These are phyloP conservation scores for Leucosporidium yakuticum DNA, from an alignment of 768 basidiomycete genomes.

Conservation along the genomic window DNA sequence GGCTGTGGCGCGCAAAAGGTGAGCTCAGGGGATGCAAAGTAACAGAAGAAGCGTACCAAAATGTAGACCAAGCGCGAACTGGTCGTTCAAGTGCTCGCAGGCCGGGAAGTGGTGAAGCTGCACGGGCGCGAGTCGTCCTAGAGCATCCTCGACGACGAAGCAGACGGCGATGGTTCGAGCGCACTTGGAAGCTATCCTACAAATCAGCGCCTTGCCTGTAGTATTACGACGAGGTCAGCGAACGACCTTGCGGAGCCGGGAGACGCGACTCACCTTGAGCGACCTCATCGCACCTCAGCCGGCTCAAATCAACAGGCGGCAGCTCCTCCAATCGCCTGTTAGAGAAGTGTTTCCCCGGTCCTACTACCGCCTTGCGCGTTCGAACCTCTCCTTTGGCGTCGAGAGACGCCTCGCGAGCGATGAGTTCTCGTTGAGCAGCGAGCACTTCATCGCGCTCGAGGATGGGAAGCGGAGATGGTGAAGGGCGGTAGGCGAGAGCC, in stretches of 20 bases:
- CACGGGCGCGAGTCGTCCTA: background rate
- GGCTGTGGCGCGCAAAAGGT: conserved; percentile 6
- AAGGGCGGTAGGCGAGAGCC: background rate
- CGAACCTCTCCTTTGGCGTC: background rate
- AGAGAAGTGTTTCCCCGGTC: background rate
- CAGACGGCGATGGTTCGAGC: conserved; percentile 11
- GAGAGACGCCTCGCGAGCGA: background rate
- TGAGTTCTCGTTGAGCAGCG: background rate
- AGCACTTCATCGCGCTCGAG: conserved; percentile 1
- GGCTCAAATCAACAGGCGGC: background rate
- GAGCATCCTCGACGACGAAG: conserved; percentile 18
- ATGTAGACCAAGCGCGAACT: conserved; percentile 11
- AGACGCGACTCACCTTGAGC: background rate
- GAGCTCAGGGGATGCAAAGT: background rate
- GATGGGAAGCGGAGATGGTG: background rate
- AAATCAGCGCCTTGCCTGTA: conserved; percentile 10
- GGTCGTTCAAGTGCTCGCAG: background rate
- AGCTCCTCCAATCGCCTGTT: background rate
- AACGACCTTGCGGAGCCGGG: too few relatives aligned
- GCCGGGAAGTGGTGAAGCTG: conserved; percentile 12
- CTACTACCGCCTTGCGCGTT: conserved; percentile 10
- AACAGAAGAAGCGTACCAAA: conserved; percentile 11
- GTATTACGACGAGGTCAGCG: background rate
- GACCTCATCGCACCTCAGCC: background rate
- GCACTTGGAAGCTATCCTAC: background rate